Evolutionary conservation across 2,329 filamentous ascomycete genomes (phyloP), one percentile per base, ranked within the genome.

Genomic region (Scedosporium apiospermum): DNA sequence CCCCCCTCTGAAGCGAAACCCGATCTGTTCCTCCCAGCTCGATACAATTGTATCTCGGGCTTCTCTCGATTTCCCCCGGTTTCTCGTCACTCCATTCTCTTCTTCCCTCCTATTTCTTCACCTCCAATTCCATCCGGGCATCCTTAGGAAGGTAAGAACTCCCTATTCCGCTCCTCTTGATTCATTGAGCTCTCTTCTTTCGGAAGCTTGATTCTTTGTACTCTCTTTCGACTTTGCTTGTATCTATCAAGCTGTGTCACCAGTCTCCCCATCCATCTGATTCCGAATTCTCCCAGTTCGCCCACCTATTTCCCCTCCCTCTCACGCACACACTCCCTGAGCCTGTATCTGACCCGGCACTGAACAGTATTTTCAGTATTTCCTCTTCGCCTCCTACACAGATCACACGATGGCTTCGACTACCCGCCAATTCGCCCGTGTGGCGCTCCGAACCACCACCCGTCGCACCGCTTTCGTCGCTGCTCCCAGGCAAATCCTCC

Each of bases 401-500:
- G 38, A 61, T 73, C 30, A 58, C 27, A 58, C 27, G 71, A 75
- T 75, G 71, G 72, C 74, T 65, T 76, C 71, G 67, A 75, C 80
- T 66, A 78, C 80, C 67, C 82, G 82, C 68, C 80, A 82, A 67
- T 77, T 84, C 69, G 76, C 80, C 73, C 82, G 82, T 72, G 78
- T 81, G 67, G 79, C 87, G 63, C 77, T 88, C 71, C 84, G 84
- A 71, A 78, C 83, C 69, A 75, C 80, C 61, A 76, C 83, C 55
- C 66, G 70, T 46, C 85, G 83, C 70, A 82, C 79, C 70, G 79
- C 84, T 67, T 82, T 90, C 73, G 42, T 63, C 46, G 78, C 82
- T 62, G 79, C 82, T 57, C 81, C 83, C 62, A 84, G 88, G 68
- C 84, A 88, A 70, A 82, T 85, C 68, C 87, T 92, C 81, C 89